Base-by-base conservation (phyloP, 345 rosid genomes). In the Eucalyptus virginea region DNA sequence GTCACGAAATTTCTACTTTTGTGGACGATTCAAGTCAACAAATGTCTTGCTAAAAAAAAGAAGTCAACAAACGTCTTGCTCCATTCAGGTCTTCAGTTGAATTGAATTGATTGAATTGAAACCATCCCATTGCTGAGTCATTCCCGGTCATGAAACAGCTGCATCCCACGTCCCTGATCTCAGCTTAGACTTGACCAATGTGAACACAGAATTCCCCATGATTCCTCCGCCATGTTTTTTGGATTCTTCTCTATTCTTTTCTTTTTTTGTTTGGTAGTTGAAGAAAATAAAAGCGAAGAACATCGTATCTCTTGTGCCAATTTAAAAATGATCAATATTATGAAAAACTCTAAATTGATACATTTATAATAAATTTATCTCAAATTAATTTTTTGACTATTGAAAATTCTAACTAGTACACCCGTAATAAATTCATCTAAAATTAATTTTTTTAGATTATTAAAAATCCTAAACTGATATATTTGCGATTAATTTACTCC, bases 381-480 rank as follows among this genome's bases (percentile, higher is more conserved):
- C 1, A 52, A 52, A 52, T 52, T 52, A 52, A 3, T 52, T 8
- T 19, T 52, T 52, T 52, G 5, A 21, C 26, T 52, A 52, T 19
- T 2, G 5, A 52, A 52, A 52, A 52, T 52, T 8, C 0, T 52
- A 52, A 52, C 11, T 19, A 19, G 58, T 52, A 19, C 11, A 52
- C 11, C 0, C 4, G 1, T 52, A 8, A 52, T 52, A 52, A 52
- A 52, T 52, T 52, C 26, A 52, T 52, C 1, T 10, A 8, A 19
- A 52, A 21, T 52, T 52, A 52, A 19, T 52, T 19, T 52, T 52
- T 52, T 21, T 52, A 19, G 2, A 52, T 52, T 19, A 8, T 52
- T 19, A 21, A 52, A 52, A 52, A 21, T 0, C 11, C 0, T 4
- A 52, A 52, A 52, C 2, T 52, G 11, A 52, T 8, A 21, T 4